A percentile compares a stretch with the other conserved stretches of the same genome.
Conservation (phyloP, 768 basidiomycete genomes). For the Tulasnella calospora region DNA sequence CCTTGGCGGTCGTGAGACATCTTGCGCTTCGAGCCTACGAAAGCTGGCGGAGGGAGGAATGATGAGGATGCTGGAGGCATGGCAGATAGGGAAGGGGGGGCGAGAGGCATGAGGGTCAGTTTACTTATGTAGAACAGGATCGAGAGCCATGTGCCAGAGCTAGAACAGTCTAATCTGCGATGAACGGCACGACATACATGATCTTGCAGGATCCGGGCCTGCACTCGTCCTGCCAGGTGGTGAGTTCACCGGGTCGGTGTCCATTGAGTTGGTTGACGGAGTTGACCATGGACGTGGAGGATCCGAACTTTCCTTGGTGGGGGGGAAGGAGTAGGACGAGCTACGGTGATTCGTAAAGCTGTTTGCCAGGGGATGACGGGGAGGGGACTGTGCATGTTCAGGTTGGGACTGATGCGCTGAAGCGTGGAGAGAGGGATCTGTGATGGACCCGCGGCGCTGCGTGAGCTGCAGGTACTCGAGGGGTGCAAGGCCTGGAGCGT, state of each 20-base stretch:
- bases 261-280: slow-evolving; percentile 22
- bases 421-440: slow-evolving; percentile 71
- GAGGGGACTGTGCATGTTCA: slow-evolving; percentile 17
- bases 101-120: slow-evolving; percentile 11
- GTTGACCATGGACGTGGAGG: slow-evolving; percentile 23
- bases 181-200: slow-evolving; percentile 6
- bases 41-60: slow-evolving; percentile 23
- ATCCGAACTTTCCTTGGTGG: slow-evolving; percentile 32
- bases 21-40: slow-evolving; percentile 52
- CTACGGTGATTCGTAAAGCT: neutral
- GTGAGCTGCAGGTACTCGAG: slow-evolving; percentile 68
- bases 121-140: slow-evolving; percentile 10
- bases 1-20: slow-evolving; percentile 52
- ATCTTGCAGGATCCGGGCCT: slow-evolving; percentile 12
- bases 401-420: slow-evolving; percentile 31
- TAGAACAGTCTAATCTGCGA: slow-evolving; percentile 10
- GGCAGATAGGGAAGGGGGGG: slow-evolving; percentile 5
- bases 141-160: slow-evolving; percentile 9
- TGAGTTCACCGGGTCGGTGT: slow-evolving; percentile 19
- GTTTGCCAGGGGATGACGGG: neutral
- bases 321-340: slow-evolving; percentile 20
- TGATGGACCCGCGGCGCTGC: slow-evolving; percentile 77
- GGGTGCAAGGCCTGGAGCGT: slow-evolving; percentile 58
- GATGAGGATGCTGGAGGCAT: slow-evolving; percentile 14
- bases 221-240: slow-evolving; percentile 22